Evolutionary conservation across 495 filamentous ascomycete genomes (phyloP).

Genomic region (Talaromyces stipitatus): DNA sequence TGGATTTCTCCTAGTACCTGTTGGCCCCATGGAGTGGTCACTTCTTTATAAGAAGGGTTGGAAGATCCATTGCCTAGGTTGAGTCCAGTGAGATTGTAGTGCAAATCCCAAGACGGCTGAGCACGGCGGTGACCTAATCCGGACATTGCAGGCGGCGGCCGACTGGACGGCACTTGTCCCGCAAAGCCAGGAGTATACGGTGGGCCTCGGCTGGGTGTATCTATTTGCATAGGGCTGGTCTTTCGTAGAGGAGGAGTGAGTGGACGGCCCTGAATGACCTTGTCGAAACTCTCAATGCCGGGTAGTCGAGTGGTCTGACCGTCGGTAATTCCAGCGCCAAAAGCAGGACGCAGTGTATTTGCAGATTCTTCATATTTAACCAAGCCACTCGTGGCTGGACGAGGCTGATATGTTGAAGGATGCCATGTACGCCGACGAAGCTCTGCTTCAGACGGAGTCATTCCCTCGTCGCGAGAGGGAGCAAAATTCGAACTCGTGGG

Average conservation of each 20-base stretch:
- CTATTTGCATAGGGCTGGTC: constrained; percentile 63
- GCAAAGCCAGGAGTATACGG: constrained; percentile 34
- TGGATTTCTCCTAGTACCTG: constrained; percentile 40
- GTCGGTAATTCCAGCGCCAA: constrained; percentile 35
- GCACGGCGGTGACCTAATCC: constrained; percentile 53
- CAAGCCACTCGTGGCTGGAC: constrained; percentile 52
- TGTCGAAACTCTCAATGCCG: constrained; percentile 86
- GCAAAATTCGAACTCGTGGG: constrained; percentile 63
- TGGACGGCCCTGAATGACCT: constrained; percentile 50
- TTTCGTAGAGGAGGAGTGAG: constrained; percentile 55
- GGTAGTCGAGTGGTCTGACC: constrained; percentile 61
- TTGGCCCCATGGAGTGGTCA: constrained; percentile 45
- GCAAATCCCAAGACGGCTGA: constrained; percentile 67
- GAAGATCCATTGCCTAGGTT: constrained; percentile 54
- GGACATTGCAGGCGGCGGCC: constrained; percentile 41
- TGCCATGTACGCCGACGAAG: constrained; percentile 86
- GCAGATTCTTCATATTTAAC: constrained; percentile 55
- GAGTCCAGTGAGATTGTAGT: constrained; percentile 64
- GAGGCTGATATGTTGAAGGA: constrained; percentile 65
- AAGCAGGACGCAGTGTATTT: constrained; percentile 40
- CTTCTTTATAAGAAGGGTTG: not conserved
- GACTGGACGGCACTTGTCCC: constrained; percentile 34
- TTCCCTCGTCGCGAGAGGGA: constrained; percentile 55
- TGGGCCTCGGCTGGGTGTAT: constrained; percentile 36
- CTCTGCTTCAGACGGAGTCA: constrained; percentile 60